Evolutionary conservation across 2,329 filamentous ascomycete genomes (phyloP), one percentile per base, ranked within the genome.

Genomic region (Helotiales sp.): DNA sequence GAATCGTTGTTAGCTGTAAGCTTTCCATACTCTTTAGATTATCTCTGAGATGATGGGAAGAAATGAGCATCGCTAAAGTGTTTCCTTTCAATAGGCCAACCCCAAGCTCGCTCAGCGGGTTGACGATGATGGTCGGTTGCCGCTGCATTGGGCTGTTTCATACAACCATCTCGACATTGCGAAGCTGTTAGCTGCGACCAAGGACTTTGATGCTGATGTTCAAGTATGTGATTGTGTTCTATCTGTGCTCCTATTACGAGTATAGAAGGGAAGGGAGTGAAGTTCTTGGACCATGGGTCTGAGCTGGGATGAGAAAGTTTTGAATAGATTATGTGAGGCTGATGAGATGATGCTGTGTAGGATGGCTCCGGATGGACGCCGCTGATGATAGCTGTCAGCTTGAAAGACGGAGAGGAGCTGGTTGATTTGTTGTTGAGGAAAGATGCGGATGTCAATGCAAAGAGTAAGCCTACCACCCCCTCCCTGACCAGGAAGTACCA

Each of bases 81-180:
- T 2, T 3, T 26, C 20, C 7, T 22, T 37, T 2, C 22, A 20
- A 65, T 64, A 95, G 91, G 88, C 89, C 72, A 93, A 97, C 76
- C 89, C 92, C 2, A 94, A 92, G 75, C 86, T 96, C 45, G 89
- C 92, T 28, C 84, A 82, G 55, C 80, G 80, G 66, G 88, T 89
- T 75, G 96, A 99, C 75, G 90, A 92, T 58, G 96, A 99, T 78
- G 93, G 93, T 17, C 92, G 96, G 52, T 87, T 97, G 43, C 90
- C 96, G 2, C 89, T 98, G 65, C 96, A 99, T 83, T 99, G 96
- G 96, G 95, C 96, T 0, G 88, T 89, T 1, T 96, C 94, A 24
- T 91, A 92, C 79, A 96, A 96, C 77, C 90, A 89, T 72, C 80
- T 90, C 6, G 86, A 89, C 26, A 93, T 97, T 67, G 89, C 92